Evolutionary conservation across 495 filamentous ascomycete genomes (phyloP), one percentile per base, ranked within the genome.

Genomic region (Penicillium ucsense): DNA sequence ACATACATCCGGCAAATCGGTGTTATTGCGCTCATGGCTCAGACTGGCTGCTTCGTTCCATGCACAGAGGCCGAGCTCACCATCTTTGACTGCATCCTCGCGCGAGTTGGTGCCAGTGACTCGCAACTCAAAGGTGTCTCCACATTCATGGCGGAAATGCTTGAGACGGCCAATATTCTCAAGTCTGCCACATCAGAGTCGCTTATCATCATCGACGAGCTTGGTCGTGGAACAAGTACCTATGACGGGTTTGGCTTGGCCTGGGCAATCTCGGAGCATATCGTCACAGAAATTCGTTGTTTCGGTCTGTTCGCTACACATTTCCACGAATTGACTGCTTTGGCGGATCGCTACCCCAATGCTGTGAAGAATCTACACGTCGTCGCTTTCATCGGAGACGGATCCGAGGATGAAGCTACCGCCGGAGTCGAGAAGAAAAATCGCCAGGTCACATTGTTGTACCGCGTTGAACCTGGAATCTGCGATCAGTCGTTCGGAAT

Each of bases 131-230:
- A 99, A 67, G 92, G 92, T 34, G 94, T 99, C 6, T 94, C 88
- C 36, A 99, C 92, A 0, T 99, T 99, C 74, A 99, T 99, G 94
- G 94, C 94, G 0, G 92, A 99, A 71, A 99, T 99, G 92, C 77
- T 99, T 29, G 92, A 99, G 61, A 99, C 92, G 0, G 88, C 92
- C 47, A 96, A 95, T 58, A 99, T 99, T 51, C 85, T 99, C 60
- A 97, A 97, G 68, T 90, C 86, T 4, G 92, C 92, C 3, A 97
- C 92, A 2, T 82, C 82, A 6, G 92, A 97, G 57, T 90, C 85
- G 4, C 75, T 99, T 43, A 95, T 99, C 62, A 95, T 99, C 67
- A 94, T 97, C 56, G 94, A 99, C 67, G 92, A 99, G 67, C 81
- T 99, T n/a, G 92, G 92, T 30, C 86, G 92, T 47, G 92, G 92